Conservation (phyloP, 179 eudicot species). For the Actinidia arguta region DNA sequence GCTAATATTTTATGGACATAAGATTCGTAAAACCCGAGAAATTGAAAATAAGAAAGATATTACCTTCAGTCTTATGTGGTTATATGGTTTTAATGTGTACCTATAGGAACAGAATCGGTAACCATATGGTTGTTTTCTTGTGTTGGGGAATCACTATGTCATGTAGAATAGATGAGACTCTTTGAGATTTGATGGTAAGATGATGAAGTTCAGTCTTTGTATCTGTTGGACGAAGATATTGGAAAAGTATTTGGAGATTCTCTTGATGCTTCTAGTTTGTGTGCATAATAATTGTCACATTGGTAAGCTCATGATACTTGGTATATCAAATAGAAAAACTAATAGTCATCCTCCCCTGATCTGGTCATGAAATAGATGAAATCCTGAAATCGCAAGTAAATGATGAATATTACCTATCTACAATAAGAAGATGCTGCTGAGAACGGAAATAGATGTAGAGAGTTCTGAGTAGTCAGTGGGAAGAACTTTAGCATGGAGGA, state of each 20-base stretch:
- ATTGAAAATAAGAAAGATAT: neutral
- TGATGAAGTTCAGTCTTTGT: neutral
- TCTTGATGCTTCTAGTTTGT: too few species aligned
- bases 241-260: too few species aligned
- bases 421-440: neutral
- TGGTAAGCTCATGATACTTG: neutral
- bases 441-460: neutral
- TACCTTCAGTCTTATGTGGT: neutral
- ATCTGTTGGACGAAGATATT: too few species aligned
- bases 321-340: neutral
- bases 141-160: neutral
- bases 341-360: too few species aligned
- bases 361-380: too few species aligned
- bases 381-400: too few species aligned
- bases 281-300: too few species aligned
- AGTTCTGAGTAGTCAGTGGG: neutral
- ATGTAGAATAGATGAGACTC: neutral
- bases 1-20: neutral
- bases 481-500: neutral
- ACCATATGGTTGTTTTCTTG: too few species aligned
- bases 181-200: neutral
- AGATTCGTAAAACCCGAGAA: neutral
- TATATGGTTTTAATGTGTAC: too few species aligned
- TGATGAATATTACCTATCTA: too few species aligned
- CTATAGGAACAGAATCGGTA: too few species aligned